Base-by-base conservation (phyloP, 148 eudicot genomes). In the Vaccinium darrowii region DNA sequence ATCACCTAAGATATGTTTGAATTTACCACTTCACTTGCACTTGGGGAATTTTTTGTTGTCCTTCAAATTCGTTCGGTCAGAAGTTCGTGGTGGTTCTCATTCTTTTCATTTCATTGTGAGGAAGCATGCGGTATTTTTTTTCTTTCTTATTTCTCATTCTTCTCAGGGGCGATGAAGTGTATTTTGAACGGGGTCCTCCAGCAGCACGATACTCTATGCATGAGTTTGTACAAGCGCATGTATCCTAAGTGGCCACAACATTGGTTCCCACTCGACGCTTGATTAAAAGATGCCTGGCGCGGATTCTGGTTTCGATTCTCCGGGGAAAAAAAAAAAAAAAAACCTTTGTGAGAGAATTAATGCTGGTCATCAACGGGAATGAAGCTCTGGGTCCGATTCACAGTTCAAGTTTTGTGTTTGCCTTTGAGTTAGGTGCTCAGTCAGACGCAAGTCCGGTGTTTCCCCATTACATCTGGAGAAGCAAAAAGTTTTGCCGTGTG, bases 211-310 rank as follows among this genome's bases (percentile, higher is more conserved):
- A 97, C 99, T 0, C 90, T 97, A 69, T 97, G 99, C 89, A 94
- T 97, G 98, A 97, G 91, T 89, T 89, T 97, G 85, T 97, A 85
- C 82, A 97, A 97, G 87, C 98, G 99, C 50, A 86, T 91, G 19
- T 97, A 93, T 87, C 99, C 99, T 76, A 97, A 93, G 88, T 97
- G 99, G 98, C 96, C 99, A 6, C 91, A 92, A 71, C 90, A 86
- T 19, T 89, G 88, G 89, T 95, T 91, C 83, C 99, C 96, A 57
- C 72, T 92, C 50, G 84, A 87, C 73, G 83, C 84, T 82, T 91
- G 89, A 90, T 79, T 82, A 63, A 75, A 16, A 18, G 76, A 23
- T 56, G 81, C 79, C 51, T 27, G 82, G 53, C 58, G 88, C 87
- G 0, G 53, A 83, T 78, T 89, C 87, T 86, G 74, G 83, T 81